Base-by-base conservation (phyloP, 169 alveolate genomes). In the Plasmodium vivax region DNA sequence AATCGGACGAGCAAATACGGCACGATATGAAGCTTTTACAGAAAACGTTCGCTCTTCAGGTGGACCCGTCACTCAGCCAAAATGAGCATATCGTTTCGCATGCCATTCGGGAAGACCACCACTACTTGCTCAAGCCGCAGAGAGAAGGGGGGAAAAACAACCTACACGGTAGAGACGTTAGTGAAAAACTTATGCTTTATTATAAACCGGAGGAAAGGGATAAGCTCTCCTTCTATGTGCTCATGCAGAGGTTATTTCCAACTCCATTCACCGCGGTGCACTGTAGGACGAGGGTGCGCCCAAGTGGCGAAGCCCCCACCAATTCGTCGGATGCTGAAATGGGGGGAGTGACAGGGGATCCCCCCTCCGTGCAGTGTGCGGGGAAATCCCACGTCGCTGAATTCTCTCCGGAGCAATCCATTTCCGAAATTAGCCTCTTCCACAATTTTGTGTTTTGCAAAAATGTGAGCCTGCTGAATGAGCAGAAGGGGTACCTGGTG, bases 121-220 rank as follows among this genome's bases (percentile, higher is more conserved):
- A 92, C 54, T 97, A 75, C 82, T 88, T 97, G 82, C 77, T 97
- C 81, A 97, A 97, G 82, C 98, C 98, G 2, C 97, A 96, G 83
- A 87, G 97, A 88, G 98, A 97, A 92, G 98, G 98, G 9, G 98
- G 98, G 23, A 97, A 97, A 38, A 97, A 97, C 95, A 97, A 97
- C 81, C 32, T 95, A 27, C 93, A 94, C 87, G 98, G 97, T 32
- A 95, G 81, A 12, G 95, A 88, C 73, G 84, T 96, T 71, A 47
- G 82, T 75, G 88, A 80, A 45, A 80, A 93, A 19, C 79, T 96
- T 6, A 84, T 77, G 90, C 95, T 85, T 56, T 94, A 43, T 72
- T 94, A 71, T 92, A 54, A 71, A 23, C 85, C 88, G 6, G 71
- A 81, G 47, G 95, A 95, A 71, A 82, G 93, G 30, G 73, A 47